Conservation (phyloP, 352 stramenopile species). For the Pythium coloratum region DNA sequence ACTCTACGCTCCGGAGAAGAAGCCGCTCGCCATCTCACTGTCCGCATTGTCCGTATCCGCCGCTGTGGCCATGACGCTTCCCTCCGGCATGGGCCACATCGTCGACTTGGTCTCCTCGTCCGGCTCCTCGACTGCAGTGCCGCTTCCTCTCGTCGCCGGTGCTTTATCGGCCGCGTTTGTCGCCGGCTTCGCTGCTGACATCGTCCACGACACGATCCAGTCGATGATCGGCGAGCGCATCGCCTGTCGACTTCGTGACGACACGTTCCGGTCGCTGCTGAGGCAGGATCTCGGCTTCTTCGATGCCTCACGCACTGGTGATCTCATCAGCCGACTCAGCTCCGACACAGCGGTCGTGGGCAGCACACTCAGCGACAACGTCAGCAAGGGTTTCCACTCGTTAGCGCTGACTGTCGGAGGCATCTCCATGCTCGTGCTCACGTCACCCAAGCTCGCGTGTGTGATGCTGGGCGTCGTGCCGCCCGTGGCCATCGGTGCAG, state of each 20-base stretch:
- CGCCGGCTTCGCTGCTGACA: no score
- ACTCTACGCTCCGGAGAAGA: no score
- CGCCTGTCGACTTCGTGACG: constrained; percentile 70
- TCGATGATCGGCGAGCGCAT: constrained; percentile 85
- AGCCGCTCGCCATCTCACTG: no score
- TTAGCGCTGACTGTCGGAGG: constrained; percentile 81
- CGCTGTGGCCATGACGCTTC: no score
- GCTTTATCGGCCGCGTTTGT: no score
- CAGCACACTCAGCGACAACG: constrained; percentile 91
- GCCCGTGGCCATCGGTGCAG: constrained; percentile 86
- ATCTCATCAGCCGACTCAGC: constrained; percentile 90
- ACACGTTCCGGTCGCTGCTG: constrained; percentile 78
- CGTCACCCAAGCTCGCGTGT: constrained; percentile 88
- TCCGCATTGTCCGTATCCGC: no score
- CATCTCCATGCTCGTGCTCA: constrained; percentile 90
- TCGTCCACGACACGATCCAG: no score
- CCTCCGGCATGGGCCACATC: no score
- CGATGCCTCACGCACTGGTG: constrained; percentile 85
- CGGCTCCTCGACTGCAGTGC: no score
- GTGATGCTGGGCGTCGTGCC: constrained; percentile 92
- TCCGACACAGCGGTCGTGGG: constrained; percentile 91
- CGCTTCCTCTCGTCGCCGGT: no score
- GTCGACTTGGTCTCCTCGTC: no score
- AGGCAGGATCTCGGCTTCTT: constrained; percentile 92
- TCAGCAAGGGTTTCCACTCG: constrained; percentile 71